Base-by-base conservation (phyloP, 1,284 basidiomycete species). In the Melampsora larici-populina region DNA sequence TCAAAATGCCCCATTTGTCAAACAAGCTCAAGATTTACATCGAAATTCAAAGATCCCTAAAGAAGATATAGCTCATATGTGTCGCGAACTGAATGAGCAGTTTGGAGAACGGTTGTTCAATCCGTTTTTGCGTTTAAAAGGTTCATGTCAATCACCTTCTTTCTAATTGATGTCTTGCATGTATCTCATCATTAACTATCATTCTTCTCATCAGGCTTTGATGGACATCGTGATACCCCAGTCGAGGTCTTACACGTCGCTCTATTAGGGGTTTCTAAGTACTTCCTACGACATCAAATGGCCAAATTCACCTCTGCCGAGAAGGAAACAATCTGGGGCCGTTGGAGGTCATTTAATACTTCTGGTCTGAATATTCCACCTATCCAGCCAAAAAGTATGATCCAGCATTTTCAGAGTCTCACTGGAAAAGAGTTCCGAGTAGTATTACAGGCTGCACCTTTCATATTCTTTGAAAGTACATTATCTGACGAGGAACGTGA, bases 251-350 rank as follows among this genome's bases (percentile, higher is more conserved):
- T 84, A 83, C 0, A 84, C 84, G 0, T 84, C 0, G 79, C 85
- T 6, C 80, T 85, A 0, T 81, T 85, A 0, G 85, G 85, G 0
- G 81, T 85, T 48, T 81, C 85, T 18, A 86, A 86, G 78, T 86
- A 86, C 68, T 81, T 85, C 31, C 85, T 85, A 85, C 79, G 83
- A 0, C 84, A 86, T 79, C 81, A 80, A 0, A 80, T 85, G 0
- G 62, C 78, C 4, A 72, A 79, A 1, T 79, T 80, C 9, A 81
- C 78, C 36, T 49, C 74, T 2, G 40, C 70, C 7, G 40, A 79
- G 15, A 81, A 81, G 76, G 63, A 79, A 11, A 31, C 80, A 0
- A 79, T 85, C 0, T 80, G 71, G 15, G 79, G 82, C 4, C 79
- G 81, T 0, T 80, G 85, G 0, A 69, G 68, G 0, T 81, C 79